Base-by-base conservation (phyloP, 225 moss, liverwort and hornwort species). In the Neckera pumila region DNA sequence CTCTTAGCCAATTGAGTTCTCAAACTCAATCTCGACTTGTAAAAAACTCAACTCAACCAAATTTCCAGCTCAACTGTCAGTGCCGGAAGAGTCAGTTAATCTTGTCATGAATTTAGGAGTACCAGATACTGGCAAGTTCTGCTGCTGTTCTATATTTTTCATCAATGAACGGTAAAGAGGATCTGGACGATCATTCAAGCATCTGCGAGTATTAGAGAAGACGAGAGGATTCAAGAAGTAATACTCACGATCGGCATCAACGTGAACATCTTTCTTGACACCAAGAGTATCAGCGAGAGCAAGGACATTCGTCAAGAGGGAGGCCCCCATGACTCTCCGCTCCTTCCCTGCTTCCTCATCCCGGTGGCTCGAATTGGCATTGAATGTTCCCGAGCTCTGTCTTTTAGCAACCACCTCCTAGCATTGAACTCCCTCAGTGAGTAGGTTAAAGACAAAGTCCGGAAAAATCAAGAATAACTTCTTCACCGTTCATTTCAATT, bases 261-360 rank as follows among this genome's bases (percentile, higher is more conserved):
- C 89, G 63, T 91, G 90, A 54, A 84, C 71, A 64, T 91, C 91
- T 86, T 86, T 91, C 88, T 91, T 92, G 62, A 91, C 90, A 82
- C 92, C 94, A 88, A 90, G 87, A 43, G 92, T 94, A 67, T 94
- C 94, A 60, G 90, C 92, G 30, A 94, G 94, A 56, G 94, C 91
- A 84, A 94, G 94, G 30, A 94, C 87, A 61, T 94, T 92, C 84
- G 89, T 94, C 87, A 90, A 84, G 26, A 91, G 89, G n/a, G 94
- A 90, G 54, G 91, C 89, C 89, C 94, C 92, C 92, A 94, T 91
- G 65, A 89, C 74, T 85, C 81, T 94, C 80, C 94, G 92, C 80
- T 90, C 89, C 91, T 92, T 94, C 75, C 94, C 90, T 70, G 90
- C 94, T 89, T 94, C 91, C 86, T 94, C 91, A 89, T 91, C 91